These are phyloP conservation scores for Malus fusca DNA, from an alignment of 306 rosid species.

Conservation along the genomic window DNA sequence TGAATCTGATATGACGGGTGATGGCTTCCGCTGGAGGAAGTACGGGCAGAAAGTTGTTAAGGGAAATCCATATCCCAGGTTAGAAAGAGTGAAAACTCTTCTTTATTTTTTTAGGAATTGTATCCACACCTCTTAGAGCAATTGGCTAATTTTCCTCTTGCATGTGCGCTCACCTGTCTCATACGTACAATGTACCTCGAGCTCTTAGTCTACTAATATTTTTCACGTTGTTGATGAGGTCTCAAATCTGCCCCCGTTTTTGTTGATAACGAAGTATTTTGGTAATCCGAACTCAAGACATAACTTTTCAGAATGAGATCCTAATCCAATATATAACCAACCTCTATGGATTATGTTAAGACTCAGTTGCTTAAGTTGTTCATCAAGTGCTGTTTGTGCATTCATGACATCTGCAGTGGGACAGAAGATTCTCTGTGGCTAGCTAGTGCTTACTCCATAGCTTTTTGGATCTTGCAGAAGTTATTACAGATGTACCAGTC, in stretches of 20 bases:
- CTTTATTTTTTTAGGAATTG: neutral
- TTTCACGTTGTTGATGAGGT: neutral
- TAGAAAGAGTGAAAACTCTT: neutral
- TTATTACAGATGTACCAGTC: conserved; percentile 79
- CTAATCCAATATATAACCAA: neutral
- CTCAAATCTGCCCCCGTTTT: neutral
- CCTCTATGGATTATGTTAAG: neutral
- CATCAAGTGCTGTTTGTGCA: neutral
- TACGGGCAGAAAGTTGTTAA: conserved; percentile 90
- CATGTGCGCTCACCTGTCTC: neutral
- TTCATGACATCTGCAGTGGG: neutral
- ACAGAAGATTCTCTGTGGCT: neutral
- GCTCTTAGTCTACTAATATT: neutral
- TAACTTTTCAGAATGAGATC: neutral
- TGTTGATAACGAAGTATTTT: neutral
- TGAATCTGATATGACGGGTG: conserved; percentile 57
- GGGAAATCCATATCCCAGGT: conserved; percentile 95
- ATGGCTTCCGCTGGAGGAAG: conserved; percentile 97
- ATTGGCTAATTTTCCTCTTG: neutral
- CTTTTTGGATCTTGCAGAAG: conserved; percentile 50
- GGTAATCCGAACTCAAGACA: neutral
- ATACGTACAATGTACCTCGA: neutral
- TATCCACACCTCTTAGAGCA: neutral
- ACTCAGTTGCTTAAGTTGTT: neutral
- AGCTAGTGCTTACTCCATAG: neutral